A percentile compares a stretch with the other conserved stretches of the same genome.
phyloP scores from a whole-genome alignment of 139 green algal genomes.

The Edaphochlamys debaryana region DNA sequence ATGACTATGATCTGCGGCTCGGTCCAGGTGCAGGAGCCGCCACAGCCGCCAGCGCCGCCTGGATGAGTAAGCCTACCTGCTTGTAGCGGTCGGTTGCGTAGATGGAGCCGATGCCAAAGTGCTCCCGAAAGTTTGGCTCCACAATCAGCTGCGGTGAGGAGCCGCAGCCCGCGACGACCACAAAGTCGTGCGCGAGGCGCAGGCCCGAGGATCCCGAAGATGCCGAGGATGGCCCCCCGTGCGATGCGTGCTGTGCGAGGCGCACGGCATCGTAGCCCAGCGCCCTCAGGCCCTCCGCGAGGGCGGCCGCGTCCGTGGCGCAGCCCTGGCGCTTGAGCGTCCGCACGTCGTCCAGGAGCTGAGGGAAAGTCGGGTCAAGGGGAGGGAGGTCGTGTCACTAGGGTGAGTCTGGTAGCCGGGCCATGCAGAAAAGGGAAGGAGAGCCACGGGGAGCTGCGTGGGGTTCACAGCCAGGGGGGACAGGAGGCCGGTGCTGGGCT shows the following conservation, averaged over 20 bases:
- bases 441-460: no score
- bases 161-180: constrained; percentile 8
- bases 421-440: no score
- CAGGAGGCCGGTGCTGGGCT: no score
- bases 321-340: constrained; percentile 11
- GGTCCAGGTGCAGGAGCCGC: no score
- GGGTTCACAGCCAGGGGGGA: no score
- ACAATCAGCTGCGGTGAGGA: neutral
- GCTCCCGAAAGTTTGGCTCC: constrained; percentile 21
- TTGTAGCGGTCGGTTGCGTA: constrained; percentile 29
- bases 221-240: neutral
- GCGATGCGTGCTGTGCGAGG: neutral
- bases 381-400: neutral
- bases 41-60: neutral
- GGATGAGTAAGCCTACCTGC: no score
- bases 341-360: constrained; percentile 28
- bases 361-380: neutral
- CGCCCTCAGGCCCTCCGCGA: constrained; percentile 1
- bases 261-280: neutral
- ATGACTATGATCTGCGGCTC: no score
- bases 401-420: no score
- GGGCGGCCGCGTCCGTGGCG: neutral
- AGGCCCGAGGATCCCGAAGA: neutral
- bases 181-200: constrained; percentile 25
- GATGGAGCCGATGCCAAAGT: constrained; percentile 24